A percentile compares a stretch with the other conserved stretches of the same genome.
phyloP scores from a whole-genome alignment of 495 filamentous ascomycete species.

The Neurospora africana region DNA sequence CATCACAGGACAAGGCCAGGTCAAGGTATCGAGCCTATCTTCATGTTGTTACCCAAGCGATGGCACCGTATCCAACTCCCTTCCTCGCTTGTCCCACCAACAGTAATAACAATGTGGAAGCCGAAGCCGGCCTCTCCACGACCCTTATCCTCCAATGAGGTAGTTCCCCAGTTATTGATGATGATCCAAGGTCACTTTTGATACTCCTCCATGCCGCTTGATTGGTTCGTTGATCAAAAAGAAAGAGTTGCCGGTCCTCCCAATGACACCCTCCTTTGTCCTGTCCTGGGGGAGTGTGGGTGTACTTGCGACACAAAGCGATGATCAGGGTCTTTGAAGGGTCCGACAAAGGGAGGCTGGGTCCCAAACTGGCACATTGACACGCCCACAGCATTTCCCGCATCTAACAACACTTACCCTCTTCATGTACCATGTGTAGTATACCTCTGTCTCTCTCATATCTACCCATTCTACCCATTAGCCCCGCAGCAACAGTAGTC shows the following conservation, averaged over 20 bases:
- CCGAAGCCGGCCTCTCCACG: background rate
- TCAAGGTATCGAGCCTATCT: background rate
- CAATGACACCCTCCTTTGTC: background rate
- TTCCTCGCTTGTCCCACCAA: background rate
- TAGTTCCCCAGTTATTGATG: background rate
- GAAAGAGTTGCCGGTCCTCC: background rate
- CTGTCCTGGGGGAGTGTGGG: background rate
- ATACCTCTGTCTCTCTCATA: background rate
- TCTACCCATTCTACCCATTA: background rate
- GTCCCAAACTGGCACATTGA: background rate
- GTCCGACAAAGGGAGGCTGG: background rate
- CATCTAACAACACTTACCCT: background rate
- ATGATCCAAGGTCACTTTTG: background rate
- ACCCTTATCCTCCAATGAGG: background rate
- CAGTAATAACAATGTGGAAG: background rate
- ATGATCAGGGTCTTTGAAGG: background rate
- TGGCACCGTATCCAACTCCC: background rate
- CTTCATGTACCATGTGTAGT: too few relatives aligned
- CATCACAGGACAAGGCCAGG: background rate
- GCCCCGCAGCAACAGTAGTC: background rate
- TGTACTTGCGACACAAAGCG: background rate
- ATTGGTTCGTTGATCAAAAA: background rate
- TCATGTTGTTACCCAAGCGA: background rate
- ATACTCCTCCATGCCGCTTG: background rate
- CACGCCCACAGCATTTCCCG: background rate